Evolutionary conservation across 1,284 basidiomycete species (phyloP).

Genomic region (Puccinia triticina): DNA sequence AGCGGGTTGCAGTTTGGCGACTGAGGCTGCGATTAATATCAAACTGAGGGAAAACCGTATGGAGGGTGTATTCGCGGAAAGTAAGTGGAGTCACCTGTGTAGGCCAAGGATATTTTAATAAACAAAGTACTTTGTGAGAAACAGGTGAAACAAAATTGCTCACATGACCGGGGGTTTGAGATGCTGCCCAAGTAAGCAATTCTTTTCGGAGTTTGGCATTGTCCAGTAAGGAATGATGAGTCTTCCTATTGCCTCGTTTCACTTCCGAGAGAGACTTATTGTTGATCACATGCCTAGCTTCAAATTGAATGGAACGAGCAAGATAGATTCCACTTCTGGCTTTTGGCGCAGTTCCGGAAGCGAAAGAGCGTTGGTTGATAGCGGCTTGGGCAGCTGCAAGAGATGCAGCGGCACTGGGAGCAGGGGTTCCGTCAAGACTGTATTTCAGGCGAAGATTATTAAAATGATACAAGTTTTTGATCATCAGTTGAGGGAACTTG

Average conservation of each 20-base stretch:
- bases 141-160: neutral
- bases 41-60: neutral
- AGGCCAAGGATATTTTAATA: neutral
- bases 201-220: neutral
- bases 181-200: slow-evolving; percentile 15
- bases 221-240: slow-evolving; percentile 23
- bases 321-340: slow-evolving; percentile 6
- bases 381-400: neutral
- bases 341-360: neutral
- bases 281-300: slow-evolving; percentile 7
- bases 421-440: neutral
- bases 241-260: neutral
- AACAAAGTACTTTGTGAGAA: neutral
- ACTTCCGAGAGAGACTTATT: neutral
- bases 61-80: neutral
- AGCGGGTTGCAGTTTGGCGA: neutral
- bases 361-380: neutral
- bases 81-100: slow-evolving; percentile 18
- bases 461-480: neutral
- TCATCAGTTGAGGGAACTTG: slow-evolving; percentile 23
- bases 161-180: slow-evolving; percentile 18
- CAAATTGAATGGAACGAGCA: neutral
- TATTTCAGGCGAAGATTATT: slow-evolving; percentile 14
- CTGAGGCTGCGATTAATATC: neutral
- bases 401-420: neutral